Conservation (phyloP, 495 filamentous ascomycete genomes). For the Baudoinia panamericana region DNA sequence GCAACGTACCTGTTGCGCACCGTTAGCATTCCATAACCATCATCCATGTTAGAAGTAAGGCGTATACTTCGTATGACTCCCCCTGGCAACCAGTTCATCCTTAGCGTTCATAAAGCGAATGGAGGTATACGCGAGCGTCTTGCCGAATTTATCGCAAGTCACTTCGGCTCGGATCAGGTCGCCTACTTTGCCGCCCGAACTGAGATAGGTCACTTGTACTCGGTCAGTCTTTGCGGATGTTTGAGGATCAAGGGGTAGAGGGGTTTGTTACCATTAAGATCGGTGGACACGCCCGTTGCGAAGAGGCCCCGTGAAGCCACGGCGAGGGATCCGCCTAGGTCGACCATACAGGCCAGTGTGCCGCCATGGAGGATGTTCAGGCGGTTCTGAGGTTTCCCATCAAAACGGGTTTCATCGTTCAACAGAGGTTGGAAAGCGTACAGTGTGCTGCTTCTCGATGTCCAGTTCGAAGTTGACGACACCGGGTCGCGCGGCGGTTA, state of each 20-base stretch:
- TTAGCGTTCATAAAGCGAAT: slow-evolving; percentile 67
- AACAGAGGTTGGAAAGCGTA: slow-evolving; percentile 24
- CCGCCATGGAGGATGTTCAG: slow-evolving; percentile 86
- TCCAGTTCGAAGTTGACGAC: slow-evolving; percentile 77
- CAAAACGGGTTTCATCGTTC: background rate
- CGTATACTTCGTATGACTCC: slow-evolving; percentile 84
- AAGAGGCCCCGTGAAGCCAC: slow-evolving; percentile 82
- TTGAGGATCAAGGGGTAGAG: slow-evolving; percentile 7
- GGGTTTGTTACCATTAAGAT: slow-evolving; percentile 77
- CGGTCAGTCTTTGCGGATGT: background rate
- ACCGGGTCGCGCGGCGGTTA: slow-evolving; percentile 64
- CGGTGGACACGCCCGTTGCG: slow-evolving; percentile 84
- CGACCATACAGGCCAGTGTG: slow-evolving; percentile 89
- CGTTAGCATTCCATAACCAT: background rate
- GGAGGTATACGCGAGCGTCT: slow-evolving; percentile 78
- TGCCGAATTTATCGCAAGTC: slow-evolving; percentile 84
- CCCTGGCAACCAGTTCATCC: slow-evolving; percentile 67
- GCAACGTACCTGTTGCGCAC: slow-evolving; percentile 26
- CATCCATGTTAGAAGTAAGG: no score
- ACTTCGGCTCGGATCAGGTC: slow-evolving; percentile 63
- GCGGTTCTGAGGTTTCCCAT: slow-evolving; percentile 50
- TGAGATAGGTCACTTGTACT: slow-evolving; percentile 71
- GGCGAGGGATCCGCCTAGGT: slow-evolving; percentile 83
- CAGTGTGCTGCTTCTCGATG: slow-evolving; percentile 79
- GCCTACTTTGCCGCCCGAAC: slow-evolving; percentile 67